Evolutionary conservation across 768 basidiomycete species (phyloP).

Genomic region (Hypholoma sublateritium): DNA sequence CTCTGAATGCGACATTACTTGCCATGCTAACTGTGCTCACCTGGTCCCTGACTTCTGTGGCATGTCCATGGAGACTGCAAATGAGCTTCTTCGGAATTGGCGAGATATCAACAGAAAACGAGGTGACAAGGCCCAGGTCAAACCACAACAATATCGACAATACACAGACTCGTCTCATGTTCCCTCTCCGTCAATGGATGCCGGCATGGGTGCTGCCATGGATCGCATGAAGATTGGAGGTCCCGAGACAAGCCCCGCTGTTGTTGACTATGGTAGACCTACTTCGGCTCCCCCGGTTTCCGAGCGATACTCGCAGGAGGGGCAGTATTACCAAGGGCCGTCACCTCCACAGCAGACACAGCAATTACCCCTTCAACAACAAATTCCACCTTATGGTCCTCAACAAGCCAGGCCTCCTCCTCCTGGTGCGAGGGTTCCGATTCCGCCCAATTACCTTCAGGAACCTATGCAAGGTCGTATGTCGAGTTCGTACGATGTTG

Average conservation of each 20-base stretch:
- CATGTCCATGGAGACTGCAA: slow-evolving; percentile 99
- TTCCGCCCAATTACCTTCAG: slow-evolving; percentile 45
- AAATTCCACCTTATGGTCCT: slow-evolving; percentile 20
- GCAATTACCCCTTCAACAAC: slow-evolving; percentile 25
- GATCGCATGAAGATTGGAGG: slow-evolving; percentile 47
- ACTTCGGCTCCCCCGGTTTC: slow-evolving; percentile 31
- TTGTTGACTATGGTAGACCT: slow-evolving; percentile 40
- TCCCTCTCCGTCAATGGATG: slow-evolving; percentile 33
- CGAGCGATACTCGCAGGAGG: slow-evolving; percentile 41
- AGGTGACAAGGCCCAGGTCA: slow-evolving; percentile 42
- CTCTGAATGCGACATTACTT: slow-evolving; percentile 94
- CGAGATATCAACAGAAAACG: slow-evolving; percentile 84
- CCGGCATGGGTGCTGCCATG: slow-evolving; percentile 30
- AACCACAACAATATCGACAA: slow-evolving; percentile 34
- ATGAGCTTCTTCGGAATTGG: slow-evolving; percentile 86
- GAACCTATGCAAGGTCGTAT: slow-evolving; percentile 32
- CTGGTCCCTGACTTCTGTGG: slow-evolving; percentile 99
- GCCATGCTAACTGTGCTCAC: slow-evolving; percentile 96
- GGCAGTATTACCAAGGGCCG: slow-evolving; percentile 36
- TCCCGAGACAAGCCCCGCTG: slow-evolving; percentile 33
- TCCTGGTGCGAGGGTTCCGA: slow-evolving; percentile 41
- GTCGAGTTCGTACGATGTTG: slow-evolving; percentile 24
- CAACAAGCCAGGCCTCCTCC: slow-evolving; percentile 35
- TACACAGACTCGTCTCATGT: slow-evolving; percentile 30
- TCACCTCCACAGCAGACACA: slow-evolving; percentile 26